phyloP scores from a whole-genome alignment of 192 early-diverging fungal species.

The Kappamyces sp. region DNA sequence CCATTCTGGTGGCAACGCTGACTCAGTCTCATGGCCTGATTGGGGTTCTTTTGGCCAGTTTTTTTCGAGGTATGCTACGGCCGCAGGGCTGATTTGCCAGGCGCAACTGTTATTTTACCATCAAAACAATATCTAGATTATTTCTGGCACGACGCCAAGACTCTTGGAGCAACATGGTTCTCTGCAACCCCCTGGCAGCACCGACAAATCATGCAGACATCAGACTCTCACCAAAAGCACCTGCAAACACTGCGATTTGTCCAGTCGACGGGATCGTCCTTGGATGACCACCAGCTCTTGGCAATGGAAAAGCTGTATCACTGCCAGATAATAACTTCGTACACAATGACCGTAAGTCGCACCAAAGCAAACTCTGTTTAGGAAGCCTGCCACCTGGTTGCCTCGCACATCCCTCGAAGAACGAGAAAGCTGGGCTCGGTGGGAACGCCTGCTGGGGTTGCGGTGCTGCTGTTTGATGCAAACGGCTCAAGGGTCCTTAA shows the following conservation, averaged over 20 bases:
- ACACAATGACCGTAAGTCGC: neutral
- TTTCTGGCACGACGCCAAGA: constrained; percentile 73
- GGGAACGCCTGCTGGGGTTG: constrained; percentile 69
- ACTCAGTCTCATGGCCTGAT: constrained; percentile 85
- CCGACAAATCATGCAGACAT: too few species aligned
- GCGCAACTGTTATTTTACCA: constrained; percentile 66
- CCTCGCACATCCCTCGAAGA: constrained; percentile 65
- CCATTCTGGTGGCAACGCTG: constrained; percentile 77
- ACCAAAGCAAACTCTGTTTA: constrained; percentile 78
- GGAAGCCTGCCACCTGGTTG: constrained; percentile 85
- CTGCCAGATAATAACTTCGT: constrained; percentile 64
- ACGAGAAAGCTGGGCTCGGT: constrained; percentile 73
- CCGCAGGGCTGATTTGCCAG: constrained; percentile 8
- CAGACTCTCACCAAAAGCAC: too few species aligned
- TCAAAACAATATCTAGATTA: constrained; percentile 59
- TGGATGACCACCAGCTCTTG: constrained; percentile 39
- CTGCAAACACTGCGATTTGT: too few species aligned
- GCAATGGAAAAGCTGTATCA: constrained; percentile 58
- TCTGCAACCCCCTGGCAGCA: too few species aligned
- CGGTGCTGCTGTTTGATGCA: constrained; percentile 61
- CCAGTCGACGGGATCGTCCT: constrained; percentile 19
- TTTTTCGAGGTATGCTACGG: constrained; percentile 32
- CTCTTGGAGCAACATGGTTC: constrained; percentile 21
- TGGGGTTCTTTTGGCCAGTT: constrained; percentile 63
- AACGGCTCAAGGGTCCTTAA: constrained; percentile 39